Evolutionary conservation across 495 filamentous ascomycete genomes (phyloP).

Genomic region (Tuber magnatum): DNA sequence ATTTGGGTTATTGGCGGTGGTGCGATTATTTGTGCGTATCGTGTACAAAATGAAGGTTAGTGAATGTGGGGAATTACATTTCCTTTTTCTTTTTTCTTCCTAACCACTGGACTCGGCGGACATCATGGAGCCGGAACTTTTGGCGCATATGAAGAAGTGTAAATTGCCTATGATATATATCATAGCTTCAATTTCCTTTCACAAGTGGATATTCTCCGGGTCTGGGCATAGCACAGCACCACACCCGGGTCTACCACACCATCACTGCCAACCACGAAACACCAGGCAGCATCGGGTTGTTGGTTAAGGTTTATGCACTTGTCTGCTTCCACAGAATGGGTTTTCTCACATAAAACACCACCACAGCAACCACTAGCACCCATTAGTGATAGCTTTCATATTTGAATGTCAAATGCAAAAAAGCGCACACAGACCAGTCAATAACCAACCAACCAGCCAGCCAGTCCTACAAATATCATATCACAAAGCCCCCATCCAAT

Average conservation of each 20-base stretch:
- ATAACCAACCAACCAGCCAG: not conserved
- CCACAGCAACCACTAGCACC: not conserved
- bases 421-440: not conserved
- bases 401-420: not conserved
- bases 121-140: not conserved
- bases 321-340: not conserved
- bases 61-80: not conserved
- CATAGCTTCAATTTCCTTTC: not conserved
- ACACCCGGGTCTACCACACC: not conserved
- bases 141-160: not conserved
- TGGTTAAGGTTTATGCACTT: not conserved
- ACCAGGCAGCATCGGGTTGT: not conserved
- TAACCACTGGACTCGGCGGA: not conserved
- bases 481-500: not conserved
- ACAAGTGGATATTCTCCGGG: not conserved
- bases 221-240: not conserved
- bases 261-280: not conserved
- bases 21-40: conserved; percentile 14
- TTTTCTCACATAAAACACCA: not conserved
- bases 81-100: not conserved
- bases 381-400: not conserved
- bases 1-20: conserved; percentile 11
- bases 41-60: not conserved
- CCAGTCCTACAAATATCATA: not conserved
- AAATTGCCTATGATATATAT: not conserved